Base-by-base conservation (phyloP, 805 yeast species). In the Lachancea fermentati region DNA sequence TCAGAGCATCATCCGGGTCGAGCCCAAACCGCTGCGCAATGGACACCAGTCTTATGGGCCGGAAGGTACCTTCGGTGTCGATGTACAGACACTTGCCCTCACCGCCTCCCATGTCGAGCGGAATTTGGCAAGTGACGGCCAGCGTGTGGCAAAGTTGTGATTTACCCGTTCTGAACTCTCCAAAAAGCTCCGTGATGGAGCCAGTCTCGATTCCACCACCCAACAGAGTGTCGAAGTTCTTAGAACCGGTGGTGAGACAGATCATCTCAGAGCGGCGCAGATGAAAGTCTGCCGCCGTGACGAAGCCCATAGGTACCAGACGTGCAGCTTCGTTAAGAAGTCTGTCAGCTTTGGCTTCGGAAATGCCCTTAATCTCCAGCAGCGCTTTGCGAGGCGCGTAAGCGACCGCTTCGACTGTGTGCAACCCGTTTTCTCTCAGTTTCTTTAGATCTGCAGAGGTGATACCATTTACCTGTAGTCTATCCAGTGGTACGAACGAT, bases 131-230 rank as follows among this genome's bases (percentile, higher is more conserved):
- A 2, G 97, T 91, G 5, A 93, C 96, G 0, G 97, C 96, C 41
- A 93, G 71, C 1, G 97, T 93, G 60, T 93, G 98, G 63, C 98
- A 93, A 34, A 93, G 67, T 68, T 93, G 98, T 4, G 97, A 87
- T 61, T 93, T 93, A 34, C 98, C 98, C 2, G 98, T 93, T 68
- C 97, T 78, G 62, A 89, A 93, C 63, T 93, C 98, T 28, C 98
- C 98, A 68, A 86, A 93, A 6, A 91, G 76, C 65, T 93, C 98
- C 1, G 98, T 93, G 49, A 93, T 83, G 2, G 96, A 85, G 2
- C 98, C 98, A 0, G 98, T 93, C 62, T 93, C 98, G 37, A 93
- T 76, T 31, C 98, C 98, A 39, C 98, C 98, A 7, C 97, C 97
- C 30, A 93, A 69, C 37, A 93, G 68, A 1, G 96, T 87, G 60